Base-by-base conservation (phyloP, 495 filamentous ascomycete species). In the Daldinia childiae region DNA sequence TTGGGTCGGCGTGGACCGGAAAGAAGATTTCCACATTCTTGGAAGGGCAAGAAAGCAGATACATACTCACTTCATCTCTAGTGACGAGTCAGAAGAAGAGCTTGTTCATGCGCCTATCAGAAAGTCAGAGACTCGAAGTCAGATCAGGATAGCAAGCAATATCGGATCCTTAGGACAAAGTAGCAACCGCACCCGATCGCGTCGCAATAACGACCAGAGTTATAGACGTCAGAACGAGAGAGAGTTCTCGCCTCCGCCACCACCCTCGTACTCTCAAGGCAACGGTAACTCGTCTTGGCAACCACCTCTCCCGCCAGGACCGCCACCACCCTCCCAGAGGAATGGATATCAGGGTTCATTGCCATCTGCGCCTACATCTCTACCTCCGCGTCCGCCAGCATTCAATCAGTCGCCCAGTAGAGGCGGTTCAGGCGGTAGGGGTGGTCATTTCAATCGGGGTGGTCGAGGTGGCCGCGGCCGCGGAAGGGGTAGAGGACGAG, bases 11-110 rank as follows among this genome's bases (percentile, higher is more conserved):
- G 48, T 74, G 24, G 51, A 67, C 34, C 59, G 45, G 27, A 19
- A 38, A 30, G 60, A 41, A 12, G 67, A 76, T 57, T 79, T 80
- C 8, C 74, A 80, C 36, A 71, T 82, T 51, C 78, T 62, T 15
- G 76, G 81, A 19, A 78, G 76, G 58, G 79, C 77, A 36, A 82
- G 77, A 12, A 76, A 76, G 21, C 75, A 70, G n/a, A 68, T 71
- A 27, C 82, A 84, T 61, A 74, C 82, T 29, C 71, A 80, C 21
- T 83, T 80, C 59, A 71, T 78, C 32, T 82, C 73, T 5, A 79
- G 79, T 45, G 82, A 83, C 9, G 81, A 84, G 12, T 82, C 82
- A 7, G 77, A 82, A 2, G 81, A 82, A 19, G 76, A 73, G 19
- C 78, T 83, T 56, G 73, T 84, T 21, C 79, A 79, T 5, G 71